Base-by-base conservation (phyloP, 2,329 filamentous ascomycete species). In the Fusarium albidum region DNA sequence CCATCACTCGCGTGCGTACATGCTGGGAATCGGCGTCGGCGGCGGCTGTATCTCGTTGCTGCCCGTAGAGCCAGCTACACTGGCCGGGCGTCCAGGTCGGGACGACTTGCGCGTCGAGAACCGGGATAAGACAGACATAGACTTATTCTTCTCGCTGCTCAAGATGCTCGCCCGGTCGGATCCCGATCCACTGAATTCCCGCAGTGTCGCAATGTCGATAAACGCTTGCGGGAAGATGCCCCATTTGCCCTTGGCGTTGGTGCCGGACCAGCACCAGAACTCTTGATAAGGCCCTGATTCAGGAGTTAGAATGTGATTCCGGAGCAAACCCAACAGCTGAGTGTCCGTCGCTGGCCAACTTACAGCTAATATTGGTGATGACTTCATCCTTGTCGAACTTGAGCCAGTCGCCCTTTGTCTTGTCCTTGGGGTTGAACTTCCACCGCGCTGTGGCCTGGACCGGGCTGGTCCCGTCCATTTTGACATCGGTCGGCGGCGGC, bases 311-410 rank as follows among this genome's bases (percentile, higher is more conserved):
- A 33, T 11, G 41, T 11, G 18, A 14, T 10, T 6, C 10, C 13
- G 18, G 26, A n/a, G 35, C 29, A 13, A n/a, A 28, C 12, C 13
- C 13, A 13, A 18, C 12, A 27, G n/a, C 32, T 6, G 13, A n/a
- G 11, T 10, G 21, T 28, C 6, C 28, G 10, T 9, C 5, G 15
- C 9, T 13, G 25, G 17, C 18, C 7, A 28, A 77, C 80, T 75
- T 66, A 81, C 81, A 83, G 45, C 73, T 74, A 18, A 84, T 91
- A 71, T 87, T 91, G 59, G 79, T 85, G 13, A 89, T 87, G 4
- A 80, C 77, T 57, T 90, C 87, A 15, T 84, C 84, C 67, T 87
- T 88, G 26, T 87, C 85, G 65, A 90, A 83, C 58, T 74, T 78
- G n/a, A 85, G 71, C 82, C 82, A 85, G 10, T 77, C 68, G 25